Percentiles rank a stretch among this genome's conserved stretches.
These are phyloP conservation scores for Cutaneotrichosporon cyanovorans DNA, from an alignment of 1,284 basidiomycete species.

Conservation along the genomic window DNA sequence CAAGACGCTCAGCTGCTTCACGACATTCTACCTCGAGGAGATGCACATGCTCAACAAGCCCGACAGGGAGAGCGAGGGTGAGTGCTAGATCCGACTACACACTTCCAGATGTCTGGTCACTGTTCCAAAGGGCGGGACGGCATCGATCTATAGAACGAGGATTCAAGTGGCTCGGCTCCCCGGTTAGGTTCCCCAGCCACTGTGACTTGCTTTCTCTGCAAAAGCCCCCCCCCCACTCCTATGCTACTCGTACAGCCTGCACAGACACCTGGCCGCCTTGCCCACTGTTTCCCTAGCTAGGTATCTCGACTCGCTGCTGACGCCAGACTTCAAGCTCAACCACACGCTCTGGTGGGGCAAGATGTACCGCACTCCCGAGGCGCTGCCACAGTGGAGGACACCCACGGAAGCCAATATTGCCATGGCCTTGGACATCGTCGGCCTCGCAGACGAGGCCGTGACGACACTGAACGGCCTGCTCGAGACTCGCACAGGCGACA, in stretches of 20 bases:
- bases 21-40: constrained; percentile 71
- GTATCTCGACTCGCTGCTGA: no score
- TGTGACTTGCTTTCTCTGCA: no score
- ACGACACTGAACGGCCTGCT: constrained; percentile 61
- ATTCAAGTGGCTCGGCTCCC: no score
- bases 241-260: no score
- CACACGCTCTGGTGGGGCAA: constrained; percentile 79
- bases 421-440: constrained; percentile 71
- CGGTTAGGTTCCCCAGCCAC: no score
- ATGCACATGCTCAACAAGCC: constrained; percentile 73
- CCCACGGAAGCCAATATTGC: constrained; percentile 54
- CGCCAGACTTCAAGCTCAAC: constrained; percentile 61
- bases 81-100: no score
- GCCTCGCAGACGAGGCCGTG: constrained; percentile 54
- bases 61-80: constrained; percentile 64
- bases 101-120: no score
- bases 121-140: no score
- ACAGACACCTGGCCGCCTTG: no score
- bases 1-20: constrained; percentile 68
- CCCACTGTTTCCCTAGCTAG: no score
- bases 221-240: no score
- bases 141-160: no score
- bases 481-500: constrained; percentile 53
- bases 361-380: constrained; percentile 69
- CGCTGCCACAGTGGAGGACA: constrained; percentile 79